Base-by-base conservation (phyloP, 306 rosid species). In the Notholithocarpus densiflorus region DNA sequence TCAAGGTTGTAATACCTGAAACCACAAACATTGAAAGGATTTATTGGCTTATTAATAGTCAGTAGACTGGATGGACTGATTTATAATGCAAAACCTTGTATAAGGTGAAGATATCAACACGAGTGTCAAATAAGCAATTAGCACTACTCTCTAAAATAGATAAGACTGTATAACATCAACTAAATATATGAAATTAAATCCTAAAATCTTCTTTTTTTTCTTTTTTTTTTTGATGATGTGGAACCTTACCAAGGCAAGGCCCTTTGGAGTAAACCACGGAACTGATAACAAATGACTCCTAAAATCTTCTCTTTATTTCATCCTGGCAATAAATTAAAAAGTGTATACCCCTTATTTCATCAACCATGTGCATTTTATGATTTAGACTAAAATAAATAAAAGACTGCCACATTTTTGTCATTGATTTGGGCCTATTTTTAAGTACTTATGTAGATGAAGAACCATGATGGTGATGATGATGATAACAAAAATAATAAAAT, bases 1-100 rank as follows among this genome's bases (percentile, higher is more conserved):
- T 95, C 98, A 72, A 95, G 98, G 77, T 83, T 87, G 77, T 95
- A 95, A 84, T 93, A 95, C 96, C 99, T 93, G 91, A 82, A 81
- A 79, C 53, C 32, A 65, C 14, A 61, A 79, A 71, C 68, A 80
- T 68, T 56, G 20, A 72, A 76, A 27, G 77, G 71, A 45, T 64
- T 54, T 6, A 27, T 74, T 68, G 59, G 17, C 71, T 74, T 77
- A 82, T 82, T 61, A 75, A 56, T 55, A 26, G 75, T 27, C 26
- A 54, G 29, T 57, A 71, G 19, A 72, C 29, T 31, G 19, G 78
- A 61, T 8, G 24, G 5, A 74, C 71, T 59, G 45, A 53, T 29
- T 76, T 32, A 73, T 68, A 56, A 34, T 24, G 80, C 55, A 37
- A 52, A 64, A 82, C 80, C 77, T 53, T 17, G 5, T 21, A 17